Conservation (phyloP, 192 early-diverging fungal species). For the Umbelopsis vinacea region DNA sequence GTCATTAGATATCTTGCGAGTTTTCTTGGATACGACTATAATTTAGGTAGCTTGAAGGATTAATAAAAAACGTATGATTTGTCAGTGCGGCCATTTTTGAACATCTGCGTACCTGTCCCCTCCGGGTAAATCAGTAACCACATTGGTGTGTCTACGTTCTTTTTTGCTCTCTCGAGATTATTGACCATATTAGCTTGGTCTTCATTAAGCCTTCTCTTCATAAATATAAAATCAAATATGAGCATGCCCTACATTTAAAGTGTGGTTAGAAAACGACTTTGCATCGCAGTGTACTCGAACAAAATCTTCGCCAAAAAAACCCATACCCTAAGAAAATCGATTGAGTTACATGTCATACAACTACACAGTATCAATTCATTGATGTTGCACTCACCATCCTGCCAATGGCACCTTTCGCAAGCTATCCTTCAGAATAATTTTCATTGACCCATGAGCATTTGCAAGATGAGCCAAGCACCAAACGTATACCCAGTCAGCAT, state of each 20-base stretch:
- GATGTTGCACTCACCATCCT: slow-evolving; percentile 63
- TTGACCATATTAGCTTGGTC: slow-evolving; percentile 61
- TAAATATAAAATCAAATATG: slow-evolving; percentile 93
- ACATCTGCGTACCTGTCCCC: slow-evolving; percentile 67
- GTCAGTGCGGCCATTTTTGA: not conserved
- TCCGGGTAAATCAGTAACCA: slow-evolving; percentile 97
- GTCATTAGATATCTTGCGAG: slow-evolving; percentile 64
- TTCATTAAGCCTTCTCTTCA: slow-evolving; percentile 82
- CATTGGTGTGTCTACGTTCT: slow-evolving; percentile 63
- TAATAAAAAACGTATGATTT: not conserved
- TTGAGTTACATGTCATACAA: not conserved
- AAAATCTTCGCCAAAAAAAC: not conserved
- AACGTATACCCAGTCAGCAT: slow-evolving; percentile 73
- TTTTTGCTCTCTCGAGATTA: slow-evolving; percentile 60
- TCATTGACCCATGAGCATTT: slow-evolving; percentile 78
- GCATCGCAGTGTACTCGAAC: not conserved
- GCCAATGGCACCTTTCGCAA: slow-evolving; percentile 86
- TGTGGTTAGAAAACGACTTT: not conserved
- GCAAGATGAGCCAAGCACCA: slow-evolving; percentile 68
- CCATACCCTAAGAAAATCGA: not conserved
- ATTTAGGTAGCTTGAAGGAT: not conserved
- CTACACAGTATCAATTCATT: not conserved
- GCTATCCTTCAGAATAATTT: slow-evolving; percentile 89
- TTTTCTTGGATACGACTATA: slow-evolving; percentile 73
- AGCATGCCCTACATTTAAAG: slow-evolving; percentile 66